A percentile compares a stretch with the other conserved stretches of the same genome.
These are phyloP conservation scores for Globisporangium middletonii DNA, from an alignment of 352 stramenopile genomes.

Conservation along the genomic window DNA sequence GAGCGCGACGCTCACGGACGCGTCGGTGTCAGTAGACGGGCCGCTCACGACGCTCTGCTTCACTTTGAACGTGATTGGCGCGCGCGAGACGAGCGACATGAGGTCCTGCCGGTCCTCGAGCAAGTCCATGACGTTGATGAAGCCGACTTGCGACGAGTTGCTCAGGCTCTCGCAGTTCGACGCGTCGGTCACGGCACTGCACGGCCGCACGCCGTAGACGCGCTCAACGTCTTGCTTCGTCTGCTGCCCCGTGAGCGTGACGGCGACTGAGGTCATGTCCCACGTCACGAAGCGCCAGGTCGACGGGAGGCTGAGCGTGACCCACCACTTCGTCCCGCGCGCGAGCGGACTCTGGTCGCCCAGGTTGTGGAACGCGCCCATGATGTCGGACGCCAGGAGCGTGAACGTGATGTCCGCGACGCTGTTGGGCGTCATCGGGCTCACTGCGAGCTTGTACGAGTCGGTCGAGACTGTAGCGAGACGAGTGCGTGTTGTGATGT, in stretches of 20 bases:
- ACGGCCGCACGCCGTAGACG: constrained; percentile 35
- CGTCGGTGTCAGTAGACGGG: constrained; percentile 21
- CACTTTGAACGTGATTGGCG: constrained; percentile 52
- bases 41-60: constrained; percentile 61
- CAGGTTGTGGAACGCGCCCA: constrained; percentile 67
- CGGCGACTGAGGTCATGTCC: constrained; percentile 44
- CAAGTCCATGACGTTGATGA: constrained; percentile 60
- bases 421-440: constrained; percentile 50
- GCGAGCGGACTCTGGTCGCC: constrained; percentile 41
- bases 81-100: constrained; percentile 35
- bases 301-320: constrained; percentile 53
- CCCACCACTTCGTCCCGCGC: constrained; percentile 56
- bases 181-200: constrained; percentile 35
- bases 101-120: constrained; percentile 43
- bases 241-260: constrained; percentile 27
- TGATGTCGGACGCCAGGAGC: constrained; percentile 64
- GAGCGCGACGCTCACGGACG: constrained; percentile 34
- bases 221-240: constrained; percentile 15
- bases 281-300: constrained; percentile 70
- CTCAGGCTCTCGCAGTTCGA: constrained; percentile 33
- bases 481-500: background rate
- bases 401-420: constrained; percentile 63
- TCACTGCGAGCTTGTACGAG: constrained; percentile 68
- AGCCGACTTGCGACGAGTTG: constrained; percentile 40
- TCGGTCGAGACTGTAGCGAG: constrained; percentile 39